Base-by-base conservation (phyloP, 2,329 filamentous ascomycete species). In the Paramyrothecium roridum region DNA sequence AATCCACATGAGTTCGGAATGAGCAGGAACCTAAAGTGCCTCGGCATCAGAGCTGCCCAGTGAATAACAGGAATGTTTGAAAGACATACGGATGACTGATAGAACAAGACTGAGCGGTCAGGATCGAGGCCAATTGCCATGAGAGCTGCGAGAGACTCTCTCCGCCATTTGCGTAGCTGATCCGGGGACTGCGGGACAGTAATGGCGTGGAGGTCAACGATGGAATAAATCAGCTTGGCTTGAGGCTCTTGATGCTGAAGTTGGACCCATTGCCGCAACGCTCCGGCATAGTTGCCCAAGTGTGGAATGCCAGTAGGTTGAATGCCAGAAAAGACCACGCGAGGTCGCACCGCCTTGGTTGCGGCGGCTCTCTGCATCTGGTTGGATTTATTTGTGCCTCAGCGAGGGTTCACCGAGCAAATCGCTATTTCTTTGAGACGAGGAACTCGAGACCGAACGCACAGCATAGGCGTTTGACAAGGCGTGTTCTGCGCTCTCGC, bases 1-100 rank as follows among this genome's bases (percentile, higher is more conserved):
- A 67, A 98, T 92, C 95, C 95, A 99, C 90, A 96, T 96, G 59
- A 99, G 80, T 72, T 98, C 93, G 3, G 89, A 78, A 74, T 98
- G 95, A 49, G 87, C 86, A 19, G 86, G 79, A 2, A 93, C 86
- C 85, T 90, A 49, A 12, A 53, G 20, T 48, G 13, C 23, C 8
- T 34, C n/a, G n/a, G n/a, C n/a, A 49, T 22, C 6, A 19, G 1
- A 3, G 16, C 3, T 3, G 13, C 57, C 22, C 60, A 47, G 48
- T n/a, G 40, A 20, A 26, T 19, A 30, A n/a, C 4, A 10, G 19
- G 13, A 22, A 22, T 17, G 20, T n/a, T n/a, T n/a, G 40, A n/a
- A 17, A 22, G 11, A 72, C 84, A 61, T 68, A 93, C 89, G 53
- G 83, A 79, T 54, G 87, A 91, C 73, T 97, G 93, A 66, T 88